phyloP scores from a whole-genome alignment of 202 grass and related monocot species.

The Setaria viridis region DNA sequence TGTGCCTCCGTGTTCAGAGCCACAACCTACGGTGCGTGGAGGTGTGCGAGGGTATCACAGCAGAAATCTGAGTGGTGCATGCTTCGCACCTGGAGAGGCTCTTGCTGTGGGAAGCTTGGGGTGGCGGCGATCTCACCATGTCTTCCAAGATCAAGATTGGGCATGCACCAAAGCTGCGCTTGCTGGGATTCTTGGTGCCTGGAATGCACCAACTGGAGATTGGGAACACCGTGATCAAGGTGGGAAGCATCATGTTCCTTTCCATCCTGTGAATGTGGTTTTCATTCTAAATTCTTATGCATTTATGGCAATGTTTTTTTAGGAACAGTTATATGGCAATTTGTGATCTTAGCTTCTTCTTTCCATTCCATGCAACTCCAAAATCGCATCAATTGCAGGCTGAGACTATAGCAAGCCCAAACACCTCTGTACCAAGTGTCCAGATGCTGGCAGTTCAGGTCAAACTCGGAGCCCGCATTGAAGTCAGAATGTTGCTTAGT shows the following conservation, averaged over 20 bases:
- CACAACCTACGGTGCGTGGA: not conserved
- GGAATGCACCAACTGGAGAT: slow-evolving; percentile 35
- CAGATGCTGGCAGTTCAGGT: slow-evolving; percentile 51
- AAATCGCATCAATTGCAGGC: slow-evolving; percentile 28
- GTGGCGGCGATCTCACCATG: not conserved
- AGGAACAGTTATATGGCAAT: not conserved
- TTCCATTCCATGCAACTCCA: not conserved
- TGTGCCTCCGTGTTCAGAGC: slow-evolving; percentile 15
- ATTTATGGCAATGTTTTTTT: not conserved
- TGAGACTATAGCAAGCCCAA: slow-evolving; percentile 34
- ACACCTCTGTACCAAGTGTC: slow-evolving; percentile 37
- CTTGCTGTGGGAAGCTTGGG: slow-evolving; percentile 28
- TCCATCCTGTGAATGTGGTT: not conserved
- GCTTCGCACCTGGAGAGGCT: slow-evolving; percentile 35
- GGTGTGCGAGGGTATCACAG: not conserved
- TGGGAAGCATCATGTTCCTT: not conserved
- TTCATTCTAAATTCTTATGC: not conserved
- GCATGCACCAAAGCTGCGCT: slow-evolving; percentile 34
- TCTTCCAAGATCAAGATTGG: not conserved
- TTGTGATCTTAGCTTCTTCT: not conserved
- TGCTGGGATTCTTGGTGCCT: slow-evolving; percentile 42
- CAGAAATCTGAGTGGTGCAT: slow-evolving; percentile 25
- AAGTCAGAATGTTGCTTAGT: slow-evolving; percentile 21
- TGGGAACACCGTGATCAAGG: slow-evolving; percentile 42
- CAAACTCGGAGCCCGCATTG: slow-evolving; percentile 26